phyloP scores from a whole-genome alignment of 192 early-diverging fungal species.

The Coemansia sp. region DNA sequence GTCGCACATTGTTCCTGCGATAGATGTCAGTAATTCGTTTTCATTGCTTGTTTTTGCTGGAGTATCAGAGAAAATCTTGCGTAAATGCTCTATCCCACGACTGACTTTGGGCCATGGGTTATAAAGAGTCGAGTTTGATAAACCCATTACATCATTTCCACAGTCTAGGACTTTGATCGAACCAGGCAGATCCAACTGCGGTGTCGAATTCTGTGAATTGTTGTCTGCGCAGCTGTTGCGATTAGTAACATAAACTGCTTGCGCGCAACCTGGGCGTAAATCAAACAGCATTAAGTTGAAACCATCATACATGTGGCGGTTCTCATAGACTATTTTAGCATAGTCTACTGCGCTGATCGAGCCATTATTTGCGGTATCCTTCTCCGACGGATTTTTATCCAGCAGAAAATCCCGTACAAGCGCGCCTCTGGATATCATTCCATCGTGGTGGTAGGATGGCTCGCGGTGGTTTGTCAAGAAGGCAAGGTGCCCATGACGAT shows the following conservation, averaged over 20 bases:
- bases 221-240: not conserved
- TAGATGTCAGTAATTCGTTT: not conserved
- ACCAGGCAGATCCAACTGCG: not conserved
- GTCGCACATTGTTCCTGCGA: slow-evolving; percentile 20
- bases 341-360: slow-evolving; percentile 14
- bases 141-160: slow-evolving; percentile 7
- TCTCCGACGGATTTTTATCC: not conserved
- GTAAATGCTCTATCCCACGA: slow-evolving; percentile 12
- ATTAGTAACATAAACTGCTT: slow-evolving; percentile 34
- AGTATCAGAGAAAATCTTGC: not conserved
- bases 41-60: not conserved
- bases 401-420: slow-evolving; percentile 45
- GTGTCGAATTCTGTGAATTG: not conserved
- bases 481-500: slow-evolving; percentile 22
- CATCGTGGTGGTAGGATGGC: slow-evolving; percentile 3
- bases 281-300: slow-evolving; percentile 50
- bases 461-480: slow-evolving; percentile 47
- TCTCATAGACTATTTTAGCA: slow-evolving; percentile 19
- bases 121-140: slow-evolving; percentile 41
- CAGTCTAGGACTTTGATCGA: not conserved
- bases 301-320: slow-evolving; percentile 39
- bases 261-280: not conserved
- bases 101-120: slow-evolving; percentile 43
- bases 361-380: not conserved
- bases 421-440: slow-evolving; percentile 40